Percentiles rank a stretch among this genome's conserved stretches.
phyloP scores from a whole-genome alignment of 768 basidiomycete genomes.

The Leccinum truebloodii region DNA sequence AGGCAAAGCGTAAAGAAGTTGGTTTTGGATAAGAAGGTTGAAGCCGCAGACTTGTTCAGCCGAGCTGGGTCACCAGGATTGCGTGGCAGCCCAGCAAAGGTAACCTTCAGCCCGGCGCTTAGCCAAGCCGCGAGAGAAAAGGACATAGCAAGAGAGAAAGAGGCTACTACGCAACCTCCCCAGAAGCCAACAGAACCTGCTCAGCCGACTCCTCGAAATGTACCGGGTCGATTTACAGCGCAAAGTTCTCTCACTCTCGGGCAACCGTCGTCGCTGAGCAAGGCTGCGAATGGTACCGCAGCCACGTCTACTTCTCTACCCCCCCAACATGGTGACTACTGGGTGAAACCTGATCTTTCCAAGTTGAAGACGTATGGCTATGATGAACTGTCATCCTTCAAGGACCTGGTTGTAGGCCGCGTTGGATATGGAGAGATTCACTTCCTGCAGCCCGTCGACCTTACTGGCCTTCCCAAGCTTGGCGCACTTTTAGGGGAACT shows the following conservation, averaged over 20 bases:
- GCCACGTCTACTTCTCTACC: slow-evolving; percentile 34
- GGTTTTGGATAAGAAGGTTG: slow-evolving; percentile 82
- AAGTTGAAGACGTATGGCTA: slow-evolving; percentile 71
- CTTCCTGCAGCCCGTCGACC: slow-evolving; percentile 80
- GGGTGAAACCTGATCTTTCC: slow-evolving; percentile 76
- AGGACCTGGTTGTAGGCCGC: slow-evolving; percentile 85
- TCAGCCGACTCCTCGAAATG: slow-evolving; percentile 41
- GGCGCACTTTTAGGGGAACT: slow-evolving; percentile 83
- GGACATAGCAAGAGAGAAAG: slow-evolving; percentile 50
- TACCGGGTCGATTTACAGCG: slow-evolving; percentile 43
- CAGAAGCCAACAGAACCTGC: slow-evolving; percentile 20
- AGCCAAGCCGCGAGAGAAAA: slow-evolving; percentile 76
- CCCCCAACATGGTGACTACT: slow-evolving; percentile 88
- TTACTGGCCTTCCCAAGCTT: slow-evolving; percentile 81
- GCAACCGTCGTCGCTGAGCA: slow-evolving; percentile 29
- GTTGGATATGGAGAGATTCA: slow-evolving; percentile 86
- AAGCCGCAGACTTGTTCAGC: slow-evolving; percentile 69
- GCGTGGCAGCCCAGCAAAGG: slow-evolving; percentile 41
- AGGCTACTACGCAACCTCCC: slow-evolving; percentile 27
- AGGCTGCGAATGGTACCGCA: slow-evolving; percentile 29
- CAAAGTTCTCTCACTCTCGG: slow-evolving; percentile 35
- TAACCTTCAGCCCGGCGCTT: slow-evolving; percentile 74
- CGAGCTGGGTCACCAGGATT: slow-evolving; percentile 40
- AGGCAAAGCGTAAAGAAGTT: slow-evolving; percentile 92
- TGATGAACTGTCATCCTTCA: slow-evolving; percentile 70